Percentiles rank a stretch among this genome's conserved stretches.
Evolutionary conservation across 768 basidiomycete species (phyloP).

Genomic region (Lactarius sanguifluus): DNA sequence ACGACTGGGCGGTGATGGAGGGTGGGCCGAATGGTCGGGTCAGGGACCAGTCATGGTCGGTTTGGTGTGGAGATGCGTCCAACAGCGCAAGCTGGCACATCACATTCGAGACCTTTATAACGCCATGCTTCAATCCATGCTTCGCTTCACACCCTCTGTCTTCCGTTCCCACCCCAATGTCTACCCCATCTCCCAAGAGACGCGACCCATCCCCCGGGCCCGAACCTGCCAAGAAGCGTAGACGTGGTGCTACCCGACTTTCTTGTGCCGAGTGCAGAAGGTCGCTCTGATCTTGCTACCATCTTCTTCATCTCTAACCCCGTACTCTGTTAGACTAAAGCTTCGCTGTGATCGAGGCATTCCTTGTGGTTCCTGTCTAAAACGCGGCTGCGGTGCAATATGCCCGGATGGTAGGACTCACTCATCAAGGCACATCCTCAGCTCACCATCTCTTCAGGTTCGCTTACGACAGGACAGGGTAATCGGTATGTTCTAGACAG

Average conservation of each 20-base stretch:
- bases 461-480: constrained; percentile 78
- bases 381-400: constrained; percentile 76
- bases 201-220: constrained; percentile 34
- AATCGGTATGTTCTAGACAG: constrained; percentile 55
- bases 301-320: constrained; percentile 21
- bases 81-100: background rate
- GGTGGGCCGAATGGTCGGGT: background rate
- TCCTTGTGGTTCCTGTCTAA: constrained; percentile 79
- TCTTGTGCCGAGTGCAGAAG: constrained; percentile 81
- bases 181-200: constrained; percentile 32
- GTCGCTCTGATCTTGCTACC: constrained; percentile 36
- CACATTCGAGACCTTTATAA: constrained; percentile 11
- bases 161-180: constrained; percentile 33
- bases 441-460: constrained; percentile 46
- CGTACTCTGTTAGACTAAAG: constrained; percentile 49
- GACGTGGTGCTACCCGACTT: constrained; percentile 66
- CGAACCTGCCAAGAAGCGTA: constrained; percentile 48
- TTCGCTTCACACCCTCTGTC: constrained; percentile 33
- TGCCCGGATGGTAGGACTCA: constrained; percentile 65
- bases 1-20: constrained; percentile 18
- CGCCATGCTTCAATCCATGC: constrained; percentile 21
- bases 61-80: background rate
- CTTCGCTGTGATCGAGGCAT: constrained; percentile 72
- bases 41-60: background rate
- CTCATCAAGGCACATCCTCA: constrained; percentile 8